Base-by-base conservation (phyloP, 768 basidiomycete genomes). In the Butyriboletus loyo region DNA sequence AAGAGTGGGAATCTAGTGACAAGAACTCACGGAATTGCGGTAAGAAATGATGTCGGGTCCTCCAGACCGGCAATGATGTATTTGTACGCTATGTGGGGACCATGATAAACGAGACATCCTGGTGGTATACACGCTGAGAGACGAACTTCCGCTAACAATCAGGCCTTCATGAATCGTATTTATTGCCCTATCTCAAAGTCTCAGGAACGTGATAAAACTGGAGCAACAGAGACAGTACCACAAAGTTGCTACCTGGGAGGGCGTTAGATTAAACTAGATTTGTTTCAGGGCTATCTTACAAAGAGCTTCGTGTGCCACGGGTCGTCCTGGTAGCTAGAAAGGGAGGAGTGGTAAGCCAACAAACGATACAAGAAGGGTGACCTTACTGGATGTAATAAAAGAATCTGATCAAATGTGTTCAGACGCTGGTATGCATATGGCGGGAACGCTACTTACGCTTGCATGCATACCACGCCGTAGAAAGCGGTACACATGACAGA, bases 381-480 rank as follows among this genome's bases (percentile, higher is more conserved):
- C 13, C 35, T 11, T 31, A 55, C 54, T 55, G 50, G 19, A 53
- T 24, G 5, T 42, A 52, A 38, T 53, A 55, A 11, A 55, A 52
- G 22, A 52, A 55, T 31, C 50, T 55, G 22, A 3, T 5, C 9
- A 22, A 19, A 7, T 10, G 8, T 7, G 25, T 30, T 44, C 13
- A 39, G 36, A 37, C 5, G 17, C 10, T 36, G 22, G 7, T n/a
- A 15, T 7, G 17, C 10, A 19, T 28, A 31, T 15, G 3, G 8
- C 36, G n/a, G 5, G 9, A 11, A 37, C 1, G 10, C 10, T 4
- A 43, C 54, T 43, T 21, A 53, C 54, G 40, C 47, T 37, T 55
- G 54, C 45, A 47, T 53, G 45, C 54, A 55, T 14, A 30, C 22
- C 9, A 47, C 51, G 9, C 54, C 54, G 9, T 55, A 53, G n/a